Percentiles rank a stretch among this genome's conserved stretches.
These are phyloP conservation scores for Penicillium argentinense DNA, from an alignment of 495 filamentous ascomycete genomes.

Conservation along the genomic window DNA sequence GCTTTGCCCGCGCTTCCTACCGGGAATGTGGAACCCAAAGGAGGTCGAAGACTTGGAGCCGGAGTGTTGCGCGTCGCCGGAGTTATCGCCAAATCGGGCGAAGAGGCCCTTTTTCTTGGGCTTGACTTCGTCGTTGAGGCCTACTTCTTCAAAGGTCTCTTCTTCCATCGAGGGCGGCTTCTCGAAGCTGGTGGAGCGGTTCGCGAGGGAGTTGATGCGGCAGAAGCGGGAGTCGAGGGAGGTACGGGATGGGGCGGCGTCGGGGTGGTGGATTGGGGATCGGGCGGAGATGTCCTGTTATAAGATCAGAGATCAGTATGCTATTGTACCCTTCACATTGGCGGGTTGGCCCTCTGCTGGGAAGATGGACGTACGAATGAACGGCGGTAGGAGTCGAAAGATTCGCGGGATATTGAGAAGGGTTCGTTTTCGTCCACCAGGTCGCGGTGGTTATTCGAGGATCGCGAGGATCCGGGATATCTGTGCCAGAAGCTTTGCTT, in stretches of 20 bases:
- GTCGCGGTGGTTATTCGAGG: constrained; percentile 64
- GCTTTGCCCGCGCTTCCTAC: constrained; percentile 73
- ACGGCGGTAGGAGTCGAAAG: constrained; percentile 94
- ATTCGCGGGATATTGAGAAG: constrained; percentile 96
- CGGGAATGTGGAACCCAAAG: constrained; percentile 64
- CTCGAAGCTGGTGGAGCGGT: constrained; percentile 51
- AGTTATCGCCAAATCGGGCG: constrained; percentile 73
- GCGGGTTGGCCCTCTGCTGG: too few relatives aligned
- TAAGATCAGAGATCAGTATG: too few relatives aligned
- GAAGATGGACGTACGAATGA: constrained; percentile 94
- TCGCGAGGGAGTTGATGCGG: constrained; percentile 51
- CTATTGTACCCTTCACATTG: too few relatives aligned
- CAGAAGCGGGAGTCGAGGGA: constrained; percentile 75
- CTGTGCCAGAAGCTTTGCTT: constrained; percentile 81
- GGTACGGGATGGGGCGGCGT: constrained; percentile 60
- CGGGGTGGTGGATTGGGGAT: constrained; percentile 67
- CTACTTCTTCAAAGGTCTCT: constrained; percentile 88
- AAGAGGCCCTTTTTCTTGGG: constrained; percentile 83
- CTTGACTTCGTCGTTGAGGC: constrained; percentile 73
- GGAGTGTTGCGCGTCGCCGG: constrained; percentile 33
- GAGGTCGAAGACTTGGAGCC: constrained; percentile 48
- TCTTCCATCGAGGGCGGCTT: constrained; percentile 63
- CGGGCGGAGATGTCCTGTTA: constrained; percentile 86
- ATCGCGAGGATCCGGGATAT: constrained; percentile 64
- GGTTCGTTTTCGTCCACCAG: constrained; percentile 81